Base-by-base conservation (phyloP, 2,329 filamentous ascomycete species). In the Pseudogymnoascus sp. region DNA sequence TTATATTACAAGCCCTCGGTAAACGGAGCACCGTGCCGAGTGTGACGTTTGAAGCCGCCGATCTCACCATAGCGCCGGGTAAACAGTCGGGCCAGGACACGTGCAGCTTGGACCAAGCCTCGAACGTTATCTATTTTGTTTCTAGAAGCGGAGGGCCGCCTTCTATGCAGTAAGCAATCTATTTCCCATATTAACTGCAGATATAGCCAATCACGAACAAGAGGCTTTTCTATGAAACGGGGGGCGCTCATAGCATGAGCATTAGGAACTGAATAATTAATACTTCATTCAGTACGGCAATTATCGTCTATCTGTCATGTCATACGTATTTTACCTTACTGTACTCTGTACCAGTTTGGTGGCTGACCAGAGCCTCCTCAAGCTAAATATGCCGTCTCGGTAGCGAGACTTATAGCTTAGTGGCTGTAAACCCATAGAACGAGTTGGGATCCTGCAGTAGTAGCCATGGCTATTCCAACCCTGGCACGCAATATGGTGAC, bases 51-150 rank as follows among this genome's bases (percentile, higher is more conserved):
- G 29, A 34, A 57, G 29, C 29, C n/a, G 51, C 51, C 51, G 51
- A 57, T 57, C 51, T 34, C 51, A 12, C 29, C n/a, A 57, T 57
- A 57, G 51, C 51, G 51, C 5, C 51, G 51, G 51, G 51, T 57
- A 57, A 57, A 57, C 51, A 57, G 51, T 57, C 51, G 51, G 51
- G 51, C 51, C 29, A 57, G 51, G 51, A 29, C 51, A 57, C 51
- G 51, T 57, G 51, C 51, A 57, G 51, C 2, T 57, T 2, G 0
- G 8, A 4, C 26, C 16, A 7, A 54, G 26, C 29, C 29, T 57
- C 16, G 29, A 57, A 57, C 34, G 51, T 34, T 57, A 34, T 34
- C 51, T 57, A 34, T 34, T 34, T 34, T 57, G 29, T 34, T 57
- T 57, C 51, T 57, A 57, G 51, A 57, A 57, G 51, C 51, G 51